phyloP scores from a whole-genome alignment of 441 rosid species.

The Jatropha podagrica region DNA sequence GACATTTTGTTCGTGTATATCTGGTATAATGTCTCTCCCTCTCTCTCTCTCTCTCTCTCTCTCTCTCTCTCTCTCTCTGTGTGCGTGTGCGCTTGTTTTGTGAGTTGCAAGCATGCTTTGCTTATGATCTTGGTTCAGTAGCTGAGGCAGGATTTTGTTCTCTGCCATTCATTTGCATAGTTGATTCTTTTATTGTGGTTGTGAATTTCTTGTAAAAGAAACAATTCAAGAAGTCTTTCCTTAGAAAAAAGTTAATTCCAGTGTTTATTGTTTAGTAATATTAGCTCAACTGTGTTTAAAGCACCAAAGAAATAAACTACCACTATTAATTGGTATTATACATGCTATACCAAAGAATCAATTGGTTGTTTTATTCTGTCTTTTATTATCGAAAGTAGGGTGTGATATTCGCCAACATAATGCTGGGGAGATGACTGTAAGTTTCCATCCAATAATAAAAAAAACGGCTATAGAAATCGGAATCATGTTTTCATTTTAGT shows the following conservation, averaged over 20 bases:
- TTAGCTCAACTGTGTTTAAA: too few species aligned
- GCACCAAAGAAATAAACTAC: too few species aligned
- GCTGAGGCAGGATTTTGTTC: not conserved
- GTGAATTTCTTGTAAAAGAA: not conserved
- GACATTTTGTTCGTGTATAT: slow-evolving; percentile 82
- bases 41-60: too few species aligned
- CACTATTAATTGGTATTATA: not conserved
- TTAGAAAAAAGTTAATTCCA: not conserved
- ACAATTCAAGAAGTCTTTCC: not conserved
- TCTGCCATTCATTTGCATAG: not conserved
- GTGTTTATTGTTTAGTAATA: too few species aligned
- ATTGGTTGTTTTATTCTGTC: not conserved
- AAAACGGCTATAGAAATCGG: not conserved
- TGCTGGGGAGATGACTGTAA: not conserved
- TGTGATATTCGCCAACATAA: not conserved
- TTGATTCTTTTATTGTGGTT: not conserved
- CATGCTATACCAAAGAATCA: not conserved
- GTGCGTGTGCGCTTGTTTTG: not conserved
- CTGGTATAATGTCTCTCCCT: slow-evolving; percentile 40
- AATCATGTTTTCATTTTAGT: not conserved
- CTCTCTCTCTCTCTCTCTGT: too few species aligned
- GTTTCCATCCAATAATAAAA: not conserved
- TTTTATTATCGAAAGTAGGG: not conserved
- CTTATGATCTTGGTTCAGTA: not conserved
- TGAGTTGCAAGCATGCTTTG: not conserved